Conservation (phyloP, 179 eudicot species). For the Heliamphora pulchella region DNA sequence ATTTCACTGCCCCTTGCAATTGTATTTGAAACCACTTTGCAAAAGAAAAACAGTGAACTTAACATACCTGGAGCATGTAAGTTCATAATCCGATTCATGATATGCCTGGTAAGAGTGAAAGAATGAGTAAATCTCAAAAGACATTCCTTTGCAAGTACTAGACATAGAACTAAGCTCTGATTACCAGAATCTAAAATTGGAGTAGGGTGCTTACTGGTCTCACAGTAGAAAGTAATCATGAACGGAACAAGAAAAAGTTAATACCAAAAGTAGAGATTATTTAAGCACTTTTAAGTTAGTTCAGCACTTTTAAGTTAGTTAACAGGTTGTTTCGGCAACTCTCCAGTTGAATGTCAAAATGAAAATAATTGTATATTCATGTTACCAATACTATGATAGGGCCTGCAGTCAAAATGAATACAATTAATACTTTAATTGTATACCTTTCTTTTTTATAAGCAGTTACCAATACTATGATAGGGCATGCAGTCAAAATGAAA, state of each 20-base stretch:
- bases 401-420: no score
- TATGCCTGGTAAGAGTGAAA: conserved; percentile 53
- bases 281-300: no score
- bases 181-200: not conserved
- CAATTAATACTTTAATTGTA: no score
- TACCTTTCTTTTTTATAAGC: no score
- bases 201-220: not conserved
- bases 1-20: not conserved
- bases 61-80: conserved; percentile 82
- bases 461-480: no score
- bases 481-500: no score
- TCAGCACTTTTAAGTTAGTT: no score
- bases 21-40: not conserved
- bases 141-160: not conserved
- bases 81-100: conserved; percentile 85
- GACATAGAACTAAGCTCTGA: conserved; percentile 1
- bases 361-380: no score
- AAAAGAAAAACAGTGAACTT: conserved; percentile 7
- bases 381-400: no score
- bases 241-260: not conserved
- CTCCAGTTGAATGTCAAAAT: no score
- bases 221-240: not conserved
- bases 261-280: no score
- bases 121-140: not conserved
- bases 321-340: no score